These are phyloP conservation scores for Pseudogymnoascus sp. DNA, from an alignment of 2,329 filamentous ascomycete species.

Conservation along the genomic window DNA sequence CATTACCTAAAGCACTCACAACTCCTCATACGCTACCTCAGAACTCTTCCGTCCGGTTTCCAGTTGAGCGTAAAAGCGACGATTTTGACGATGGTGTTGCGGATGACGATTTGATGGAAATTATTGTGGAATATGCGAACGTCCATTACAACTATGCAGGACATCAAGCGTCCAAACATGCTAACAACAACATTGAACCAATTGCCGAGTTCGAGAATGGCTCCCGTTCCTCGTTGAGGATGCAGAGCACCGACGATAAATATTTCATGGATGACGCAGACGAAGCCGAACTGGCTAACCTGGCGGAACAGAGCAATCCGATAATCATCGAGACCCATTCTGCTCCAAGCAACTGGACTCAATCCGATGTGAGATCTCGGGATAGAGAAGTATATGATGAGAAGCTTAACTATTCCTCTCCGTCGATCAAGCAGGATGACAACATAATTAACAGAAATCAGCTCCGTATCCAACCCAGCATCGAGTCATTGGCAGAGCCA, in stretches of 20 bases:
- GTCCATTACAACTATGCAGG: background rate
- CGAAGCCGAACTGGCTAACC: conserved; percentile 21
- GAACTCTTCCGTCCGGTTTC: background rate
- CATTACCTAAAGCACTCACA: background rate
- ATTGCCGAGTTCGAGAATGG: background rate
- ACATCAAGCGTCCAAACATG: background rate
- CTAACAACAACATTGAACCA: background rate
- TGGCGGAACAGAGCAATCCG: conserved; percentile 13
- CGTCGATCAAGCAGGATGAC: background rate
- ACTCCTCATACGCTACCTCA: background rate
- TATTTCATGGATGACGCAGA: conserved; percentile 22
- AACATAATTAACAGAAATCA: conserved; percentile 4
- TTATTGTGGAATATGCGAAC: conserved; percentile 12
- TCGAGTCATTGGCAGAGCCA: background rate
- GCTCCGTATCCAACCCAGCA: background rate
- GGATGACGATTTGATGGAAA: conserved; percentile 15
- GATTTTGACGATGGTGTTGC: conserved; percentile 1
- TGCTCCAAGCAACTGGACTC: conserved; percentile 16
- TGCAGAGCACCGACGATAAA: conserved; percentile 19
- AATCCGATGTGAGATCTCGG: conserved; percentile 12
- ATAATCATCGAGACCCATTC: conserved; percentile 18
- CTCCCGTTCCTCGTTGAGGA: background rate
- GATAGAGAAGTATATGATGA: conserved; percentile 23
- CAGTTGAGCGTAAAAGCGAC: background rate
- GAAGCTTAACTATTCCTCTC: conserved; percentile 24